These are phyloP conservation scores for Hemileccinum rubropunctum DNA, from an alignment of 768 basidiomycete genomes.

Conservation along the genomic window DNA sequence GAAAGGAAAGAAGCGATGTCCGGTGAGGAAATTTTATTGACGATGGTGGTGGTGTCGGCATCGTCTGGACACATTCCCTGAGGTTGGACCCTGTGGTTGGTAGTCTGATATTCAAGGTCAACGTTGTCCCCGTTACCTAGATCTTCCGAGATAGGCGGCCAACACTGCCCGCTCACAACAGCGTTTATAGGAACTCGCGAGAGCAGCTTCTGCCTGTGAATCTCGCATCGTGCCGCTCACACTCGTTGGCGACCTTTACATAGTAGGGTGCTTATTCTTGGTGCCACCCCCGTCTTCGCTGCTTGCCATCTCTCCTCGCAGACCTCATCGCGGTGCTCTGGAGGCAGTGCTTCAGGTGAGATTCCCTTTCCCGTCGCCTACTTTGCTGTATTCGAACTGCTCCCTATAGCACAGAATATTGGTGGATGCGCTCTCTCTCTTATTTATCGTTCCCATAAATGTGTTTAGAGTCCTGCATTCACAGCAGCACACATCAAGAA, in stretches of 20 bases:
- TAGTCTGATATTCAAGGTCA: too few relatives aligned
- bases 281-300: slow-evolving; percentile 12
- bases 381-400: slow-evolving; percentile 1
- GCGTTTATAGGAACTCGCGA: not conserved
- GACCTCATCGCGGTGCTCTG: slow-evolving; percentile 42
- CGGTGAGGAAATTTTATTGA: slow-evolving; percentile 19
- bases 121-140: not conserved
- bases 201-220: not conserved
- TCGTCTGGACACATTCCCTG: slow-evolving; percentile 1
- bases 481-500: slow-evolving; percentile 47
- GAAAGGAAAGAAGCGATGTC: slow-evolving; percentile 35
- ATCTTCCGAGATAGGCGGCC: not conserved
- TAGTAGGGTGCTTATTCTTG: slow-evolving; percentile 1
- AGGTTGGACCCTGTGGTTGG: not conserved
- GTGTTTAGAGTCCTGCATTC: slow-evolving; percentile 48
- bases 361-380: not conserved
- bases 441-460: not conserved
- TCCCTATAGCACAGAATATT: slow-evolving; percentile 45
- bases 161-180: not conserved
- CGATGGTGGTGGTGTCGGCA: slow-evolving; percentile 13
- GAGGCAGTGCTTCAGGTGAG: slow-evolving; percentile 43
- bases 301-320: slow-evolving; percentile 28
- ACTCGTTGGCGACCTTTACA: not conserved
- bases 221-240: slow-evolving; percentile 2
- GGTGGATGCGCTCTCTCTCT: slow-evolving; percentile 32